Percentiles rank a stretch among this genome's conserved stretches.
Conservation (phyloP, 2,329 filamentous ascomycete species). For the Rachicladosporium sp. region DNA sequence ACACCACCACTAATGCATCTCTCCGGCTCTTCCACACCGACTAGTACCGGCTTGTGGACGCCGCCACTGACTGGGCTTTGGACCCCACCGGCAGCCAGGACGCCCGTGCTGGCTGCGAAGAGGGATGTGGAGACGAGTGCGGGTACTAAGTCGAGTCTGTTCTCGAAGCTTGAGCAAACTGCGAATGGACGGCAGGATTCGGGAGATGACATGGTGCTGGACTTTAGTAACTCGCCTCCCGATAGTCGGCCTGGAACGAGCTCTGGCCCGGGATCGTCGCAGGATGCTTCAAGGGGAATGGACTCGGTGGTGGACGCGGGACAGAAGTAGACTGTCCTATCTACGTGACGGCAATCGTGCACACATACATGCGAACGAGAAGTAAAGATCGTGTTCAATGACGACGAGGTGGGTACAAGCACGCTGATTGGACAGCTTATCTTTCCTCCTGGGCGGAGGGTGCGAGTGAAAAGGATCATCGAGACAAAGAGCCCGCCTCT, state of each 20-base stretch:
- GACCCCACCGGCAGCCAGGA: constrained; percentile 18
- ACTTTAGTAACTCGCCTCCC: constrained; percentile 21
- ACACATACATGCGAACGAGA: no score
- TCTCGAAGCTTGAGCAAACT: constrained; percentile 1
- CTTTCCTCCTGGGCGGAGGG: no score
- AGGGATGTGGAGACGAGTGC: constrained; percentile 9
- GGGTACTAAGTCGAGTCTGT: constrained; percentile 6
- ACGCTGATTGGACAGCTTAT: no score
- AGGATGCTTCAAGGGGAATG: no score
- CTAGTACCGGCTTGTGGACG: constrained; percentile 6
- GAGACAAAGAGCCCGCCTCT: no score
- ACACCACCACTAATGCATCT: no score
- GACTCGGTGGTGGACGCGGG: no score
- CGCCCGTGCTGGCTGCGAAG: constrained; percentile 6
- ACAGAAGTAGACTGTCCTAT: no score
- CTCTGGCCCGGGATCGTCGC: neutral
- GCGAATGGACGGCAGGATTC: constrained; percentile 10
- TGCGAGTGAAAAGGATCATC: no score
- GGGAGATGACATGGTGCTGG: constrained; percentile 23
- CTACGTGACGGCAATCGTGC: no score
- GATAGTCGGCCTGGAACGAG: constrained; percentile 8
- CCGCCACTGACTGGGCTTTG: constrained; percentile 23
- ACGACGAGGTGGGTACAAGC: no score
- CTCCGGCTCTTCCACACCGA: constrained; percentile 12
- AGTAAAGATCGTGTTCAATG: no score